Conservation (phyloP, 1,139 yeast genomes). For the Candida freyschussii region DNA sequence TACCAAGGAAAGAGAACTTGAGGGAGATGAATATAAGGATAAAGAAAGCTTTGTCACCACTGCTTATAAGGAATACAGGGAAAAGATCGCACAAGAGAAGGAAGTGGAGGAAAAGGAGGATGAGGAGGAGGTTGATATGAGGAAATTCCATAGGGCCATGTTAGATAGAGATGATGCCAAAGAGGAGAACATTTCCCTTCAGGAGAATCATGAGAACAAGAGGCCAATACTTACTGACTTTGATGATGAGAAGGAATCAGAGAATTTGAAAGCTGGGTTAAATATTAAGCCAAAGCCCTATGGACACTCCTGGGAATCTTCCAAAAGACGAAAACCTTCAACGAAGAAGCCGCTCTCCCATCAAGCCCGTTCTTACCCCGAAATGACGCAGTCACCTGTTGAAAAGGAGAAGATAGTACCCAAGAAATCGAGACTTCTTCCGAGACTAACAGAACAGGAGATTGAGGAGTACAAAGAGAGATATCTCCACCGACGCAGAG, state of each 20-base stretch:
- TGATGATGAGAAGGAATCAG: neutral
- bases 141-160: constrained; percentile 9
- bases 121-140: constrained; percentile 9
- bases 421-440: constrained; percentile 15
- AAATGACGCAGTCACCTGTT: constrained; percentile 1
- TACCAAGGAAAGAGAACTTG: constrained; percentile 29
- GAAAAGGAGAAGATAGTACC: neutral
- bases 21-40: constrained; percentile 33
- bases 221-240: neutral
- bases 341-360: no score
- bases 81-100: constrained; percentile 8
- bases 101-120: constrained; percentile 2
- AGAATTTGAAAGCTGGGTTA: constrained; percentile 2
- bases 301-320: constrained; percentile 1
- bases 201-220: neutral
- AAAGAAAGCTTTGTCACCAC: constrained; percentile 41
- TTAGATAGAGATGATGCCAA: constrained; percentile 3
- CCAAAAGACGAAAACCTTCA: constrained; percentile 4
- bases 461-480: constrained; percentile 12
- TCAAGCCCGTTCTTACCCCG: constrained; percentile 1
- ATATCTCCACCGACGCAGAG: constrained; percentile 11
- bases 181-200: neutral
- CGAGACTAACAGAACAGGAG: constrained; percentile 11
- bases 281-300: constrained; percentile 2
- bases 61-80: constrained; percentile 36